These are phyloP conservation scores for Pseudogymnoascus sp. DNA, from an alignment of 2,329 filamentous ascomycete genomes.

Conservation along the genomic window DNA sequence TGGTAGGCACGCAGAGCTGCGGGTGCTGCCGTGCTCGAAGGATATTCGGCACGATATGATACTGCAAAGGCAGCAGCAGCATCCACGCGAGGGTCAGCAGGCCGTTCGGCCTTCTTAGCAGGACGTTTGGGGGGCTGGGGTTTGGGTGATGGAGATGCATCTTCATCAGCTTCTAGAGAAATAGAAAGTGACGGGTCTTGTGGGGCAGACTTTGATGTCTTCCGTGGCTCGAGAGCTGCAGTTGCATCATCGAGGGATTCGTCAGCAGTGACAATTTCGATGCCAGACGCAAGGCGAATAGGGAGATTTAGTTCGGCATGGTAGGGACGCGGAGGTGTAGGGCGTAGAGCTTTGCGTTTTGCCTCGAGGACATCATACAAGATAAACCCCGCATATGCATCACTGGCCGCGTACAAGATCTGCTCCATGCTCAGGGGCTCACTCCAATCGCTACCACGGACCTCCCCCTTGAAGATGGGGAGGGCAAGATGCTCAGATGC, in stretches of 20 bases:
- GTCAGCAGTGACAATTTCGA: constrained; percentile 24
- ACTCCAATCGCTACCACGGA: constrained; percentile 71
- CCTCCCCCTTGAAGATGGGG: constrained; percentile 66
- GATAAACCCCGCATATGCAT: constrained; percentile 71
- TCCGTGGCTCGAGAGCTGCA: constrained; percentile 6
- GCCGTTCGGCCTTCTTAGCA: constrained; percentile 1
- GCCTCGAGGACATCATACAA: constrained; percentile 65
- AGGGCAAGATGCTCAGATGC: constrained; percentile 63
- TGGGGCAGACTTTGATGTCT: constrained; percentile 6
- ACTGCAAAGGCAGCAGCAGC: constrained; percentile 22
- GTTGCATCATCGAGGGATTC: constrained; percentile 19
- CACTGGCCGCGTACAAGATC: constrained; percentile 66
- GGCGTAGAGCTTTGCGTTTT: constrained; percentile 56
- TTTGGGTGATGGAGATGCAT: not conserved
- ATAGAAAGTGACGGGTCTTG: constrained; percentile 24
- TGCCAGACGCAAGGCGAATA: constrained; percentile 46
- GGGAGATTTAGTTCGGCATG: constrained; percentile 59
- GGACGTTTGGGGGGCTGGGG: not conserved
- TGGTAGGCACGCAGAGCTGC: constrained; percentile 49
- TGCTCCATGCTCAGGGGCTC: constrained; percentile 53
- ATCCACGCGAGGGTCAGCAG: constrained; percentile 15
- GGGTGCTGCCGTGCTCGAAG: constrained; percentile 7
- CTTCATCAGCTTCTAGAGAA: constrained; percentile 13
- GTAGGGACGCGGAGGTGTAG: constrained; percentile 61
- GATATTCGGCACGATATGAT: constrained; percentile 16